Conservation (phyloP, 2,329 filamentous ascomycete species). For the Diplodia intermedia region DNA sequence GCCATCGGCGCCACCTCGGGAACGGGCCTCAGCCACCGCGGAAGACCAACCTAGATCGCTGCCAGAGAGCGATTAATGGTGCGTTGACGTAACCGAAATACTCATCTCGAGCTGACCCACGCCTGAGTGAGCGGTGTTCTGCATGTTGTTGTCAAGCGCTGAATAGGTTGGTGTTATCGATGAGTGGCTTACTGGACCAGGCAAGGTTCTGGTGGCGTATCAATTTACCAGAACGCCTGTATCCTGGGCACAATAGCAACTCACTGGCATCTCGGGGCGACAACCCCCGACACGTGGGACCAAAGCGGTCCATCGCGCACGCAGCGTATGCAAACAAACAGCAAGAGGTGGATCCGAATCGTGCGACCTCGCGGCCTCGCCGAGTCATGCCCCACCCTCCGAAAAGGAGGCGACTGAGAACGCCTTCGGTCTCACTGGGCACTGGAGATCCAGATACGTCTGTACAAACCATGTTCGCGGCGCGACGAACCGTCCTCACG, state of each 20-base stretch:
- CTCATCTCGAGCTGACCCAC: background rate
- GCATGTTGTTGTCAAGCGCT: background rate
- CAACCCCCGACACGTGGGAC: background rate
- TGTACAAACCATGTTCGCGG: background rate
- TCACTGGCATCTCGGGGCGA: background rate
- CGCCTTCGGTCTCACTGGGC: background rate
- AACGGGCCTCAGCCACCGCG: constrained; percentile 6
- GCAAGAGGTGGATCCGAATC: constrained; percentile 8
- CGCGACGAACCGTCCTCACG: background rate
- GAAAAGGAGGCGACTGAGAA: constrained; percentile 15
- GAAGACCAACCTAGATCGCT: background rate
- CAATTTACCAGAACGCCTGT: background rate
- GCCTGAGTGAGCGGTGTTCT: background rate
- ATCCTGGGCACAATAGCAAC: background rate
- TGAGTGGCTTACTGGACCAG: background rate
- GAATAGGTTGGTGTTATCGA: background rate
- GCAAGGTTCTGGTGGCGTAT: background rate
- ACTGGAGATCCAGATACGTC: background rate
- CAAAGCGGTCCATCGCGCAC: background rate
- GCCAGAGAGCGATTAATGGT: background rate
- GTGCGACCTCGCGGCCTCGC: background rate
- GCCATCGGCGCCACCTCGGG: constrained; percentile 2
- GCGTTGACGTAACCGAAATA: background rate
- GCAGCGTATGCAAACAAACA: background rate
- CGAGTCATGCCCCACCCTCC: constrained; percentile 21